Evolutionary conservation across 192 early-diverging fungal genomes (phyloP), one percentile per base, ranked within the genome.

Genomic region (Coemansia sp.): DNA sequence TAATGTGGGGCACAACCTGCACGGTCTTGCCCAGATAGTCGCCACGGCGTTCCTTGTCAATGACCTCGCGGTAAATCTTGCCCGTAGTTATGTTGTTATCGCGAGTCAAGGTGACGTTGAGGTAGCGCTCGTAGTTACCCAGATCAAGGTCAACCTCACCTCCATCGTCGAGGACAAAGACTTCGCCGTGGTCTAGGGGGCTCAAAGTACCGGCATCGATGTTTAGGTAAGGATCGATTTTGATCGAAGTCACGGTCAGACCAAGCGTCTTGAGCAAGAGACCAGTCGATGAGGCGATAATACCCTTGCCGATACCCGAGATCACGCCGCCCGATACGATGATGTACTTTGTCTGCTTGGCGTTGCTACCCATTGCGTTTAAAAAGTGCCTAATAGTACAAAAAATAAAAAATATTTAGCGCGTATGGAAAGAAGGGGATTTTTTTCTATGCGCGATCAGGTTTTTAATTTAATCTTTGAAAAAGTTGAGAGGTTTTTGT

Each of bases 31-130:
- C 97, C 42, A 99, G 85, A 73, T 98, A 99, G 59, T 98, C 96
- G 62, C 97, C 97, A 62, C 89, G 87, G 57, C 95, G 90, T 87
- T 93, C 97, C 64, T 90, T 89, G 77, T 98, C 94, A 74, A 99
- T 99, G 42, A 99, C 96, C 72, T 89, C 85, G 64, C 89, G 88
- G 88, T 98, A 99, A 73, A 99, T 94, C 82, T 99, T 99, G 73
- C 97, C 97, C 37, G 97, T 96, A 29, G 97, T 99, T 75, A 99
- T 99, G 83, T 98, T 99, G 90, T 99, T 99, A 80, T 94, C 92
- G 62, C 94, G 89, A 34, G 94, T 93, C 77, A 99, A 85, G 6
- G 90, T 91, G 11, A 98, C 89, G 80, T 96, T 93, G 66, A 99
- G 84, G 85, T 96, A 99, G 41, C 97, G 91, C 87, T 99, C 97